Conservation (phyloP, 2,329 filamentous ascomycete species). For the Plectosphaerella sp. region DNA sequence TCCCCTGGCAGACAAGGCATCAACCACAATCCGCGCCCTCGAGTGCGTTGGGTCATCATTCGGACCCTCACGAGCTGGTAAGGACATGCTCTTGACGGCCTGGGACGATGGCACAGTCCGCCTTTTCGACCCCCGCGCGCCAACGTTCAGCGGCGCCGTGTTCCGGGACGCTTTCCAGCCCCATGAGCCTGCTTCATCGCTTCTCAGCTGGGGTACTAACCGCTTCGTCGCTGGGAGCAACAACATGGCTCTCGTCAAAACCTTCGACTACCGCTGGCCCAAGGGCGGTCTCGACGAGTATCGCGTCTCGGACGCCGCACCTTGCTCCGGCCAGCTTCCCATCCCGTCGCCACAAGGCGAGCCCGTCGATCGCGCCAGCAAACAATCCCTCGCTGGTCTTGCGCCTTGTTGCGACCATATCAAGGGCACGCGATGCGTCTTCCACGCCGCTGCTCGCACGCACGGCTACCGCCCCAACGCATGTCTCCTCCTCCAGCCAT, state of each 20-base stretch:
- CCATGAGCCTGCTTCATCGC: conserved; percentile 36
- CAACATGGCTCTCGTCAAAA: conserved; percentile 35
- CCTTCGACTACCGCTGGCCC: conserved; percentile 51
- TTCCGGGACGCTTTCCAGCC: conserved; percentile 50
- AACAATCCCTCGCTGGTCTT: conserved; percentile 11
- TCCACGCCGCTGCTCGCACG: conserved; percentile 38
- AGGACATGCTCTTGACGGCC: conserved; percentile 41
- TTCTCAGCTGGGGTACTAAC: conserved; percentile 45
- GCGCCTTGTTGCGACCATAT: conserved; percentile 27
- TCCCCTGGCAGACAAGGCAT: conserved; percentile 20
- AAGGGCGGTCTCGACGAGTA: conserved; percentile 28
- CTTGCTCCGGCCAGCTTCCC: conserved; percentile 35
- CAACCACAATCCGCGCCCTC: conserved; percentile 39
- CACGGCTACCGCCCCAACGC: conserved; percentile 45
- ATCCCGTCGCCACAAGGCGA: conserved; percentile 26
- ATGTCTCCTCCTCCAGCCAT: conserved; percentile 33
- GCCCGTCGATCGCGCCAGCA: conserved; percentile 15
- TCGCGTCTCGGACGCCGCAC: conserved; percentile 40
- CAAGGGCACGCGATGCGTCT: conserved; percentile 32
- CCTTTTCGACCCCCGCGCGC: conserved; percentile 39
- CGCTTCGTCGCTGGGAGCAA: conserved; percentile 47
- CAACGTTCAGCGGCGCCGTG: conserved; percentile 38
- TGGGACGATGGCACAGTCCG: conserved; percentile 49
- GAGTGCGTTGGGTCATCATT: conserved; percentile 29
- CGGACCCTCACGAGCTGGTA: conserved; percentile 19